Base-by-base conservation (phyloP, 768 basidiomycete genomes). In the Amanita thiersii region DNA sequence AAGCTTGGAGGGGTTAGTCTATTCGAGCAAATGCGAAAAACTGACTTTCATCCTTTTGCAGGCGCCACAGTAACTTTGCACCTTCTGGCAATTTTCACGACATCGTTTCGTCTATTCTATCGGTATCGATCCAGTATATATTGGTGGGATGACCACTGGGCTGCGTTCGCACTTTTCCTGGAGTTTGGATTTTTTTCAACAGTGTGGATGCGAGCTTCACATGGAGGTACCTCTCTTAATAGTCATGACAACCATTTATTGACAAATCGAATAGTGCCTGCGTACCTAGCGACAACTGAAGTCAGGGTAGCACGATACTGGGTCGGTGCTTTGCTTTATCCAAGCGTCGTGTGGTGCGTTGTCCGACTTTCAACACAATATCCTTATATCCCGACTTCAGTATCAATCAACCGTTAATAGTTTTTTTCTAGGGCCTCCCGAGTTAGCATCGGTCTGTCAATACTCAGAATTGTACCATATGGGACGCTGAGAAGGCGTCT, bases 71-170 rank as follows among this genome's bases (percentile, higher is more conserved):
- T 53, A 2, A 39, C 41, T 2, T 1, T 52, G 8, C 56, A 57
- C 19, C 20, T 37, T 4, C 1, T 56, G 10, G 52, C 48, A 1
- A 46, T 54, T 11, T 15, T 30, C 4, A 46, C 46, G 29, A 52
- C 50, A 7, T n/a, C 47, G 33, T 41, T 54, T 31, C 48, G 54
- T 12, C 30, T 59, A 10, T 20, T 25, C 4, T 40, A 50, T 17
- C 47, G 56, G 5, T 51, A 33, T 33, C 43, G 44, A 8, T 38
- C 24, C 11, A 40, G 42, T 11, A 37, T 40, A 18, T 41, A 52
- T 18, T 57, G 56, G 50, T 57, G 54, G 54, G 56, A 59, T 21
- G 57, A 59, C 33, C 47, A 50, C 5, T 38, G 52, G 32, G 48
- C 48, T 0, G 35, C 49, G 14, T 10, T 53, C 11, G 41, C 54